Base-by-base conservation (phyloP, 179 eudicot genomes). In the Carnegiea gigantea region DNA sequence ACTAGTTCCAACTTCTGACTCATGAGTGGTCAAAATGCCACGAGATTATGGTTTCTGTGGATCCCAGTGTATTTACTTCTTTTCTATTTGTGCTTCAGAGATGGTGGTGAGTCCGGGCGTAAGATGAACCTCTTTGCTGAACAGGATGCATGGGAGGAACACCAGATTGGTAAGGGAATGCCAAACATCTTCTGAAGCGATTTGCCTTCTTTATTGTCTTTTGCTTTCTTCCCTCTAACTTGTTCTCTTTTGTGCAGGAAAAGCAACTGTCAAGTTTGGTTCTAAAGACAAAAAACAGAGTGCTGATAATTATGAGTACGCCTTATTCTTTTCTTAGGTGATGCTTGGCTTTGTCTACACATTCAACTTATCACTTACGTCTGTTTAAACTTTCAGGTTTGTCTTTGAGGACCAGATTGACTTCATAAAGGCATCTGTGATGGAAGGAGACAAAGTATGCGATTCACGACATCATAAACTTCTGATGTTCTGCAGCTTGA, bases 321-420 rank as follows among this genome's bases (percentile, higher is more conserved):
- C 44, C 30, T 48, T 76, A 20, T 46, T 77, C 49, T 60, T 46
- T 10, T 81, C 59, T 76, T 82, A 14, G 43, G 40, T 83, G 30
- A 76, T 23, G 48, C 57, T 78, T 81, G 80, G 5, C 38, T 81
- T 26, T 75, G 10, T 77, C 79, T 49, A 14, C 49, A 28, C 78
- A 53, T 82, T 75, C 62, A 46, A 82, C 75, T 78, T 30, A 38
- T 59, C 44, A 21, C 38, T 53, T 44, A 30, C 71, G 18, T 64
- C 18, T 46, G 12, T 79, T 79, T 79, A 18, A 48, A 17, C 77
- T 78, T 33, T 43, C 80, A 96, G 99, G 86, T 92, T 86, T 87
- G 98, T 96, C 70, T 96, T 96, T 82, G 99, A 96, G 88, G 96
- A 96, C 85, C 98, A 96, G 89, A 96, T 96, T 78, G 97, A 94